Evolutionary conservation across 73 alveolate genomes (phyloP).

Genomic region (Urostyla sp.): DNA sequence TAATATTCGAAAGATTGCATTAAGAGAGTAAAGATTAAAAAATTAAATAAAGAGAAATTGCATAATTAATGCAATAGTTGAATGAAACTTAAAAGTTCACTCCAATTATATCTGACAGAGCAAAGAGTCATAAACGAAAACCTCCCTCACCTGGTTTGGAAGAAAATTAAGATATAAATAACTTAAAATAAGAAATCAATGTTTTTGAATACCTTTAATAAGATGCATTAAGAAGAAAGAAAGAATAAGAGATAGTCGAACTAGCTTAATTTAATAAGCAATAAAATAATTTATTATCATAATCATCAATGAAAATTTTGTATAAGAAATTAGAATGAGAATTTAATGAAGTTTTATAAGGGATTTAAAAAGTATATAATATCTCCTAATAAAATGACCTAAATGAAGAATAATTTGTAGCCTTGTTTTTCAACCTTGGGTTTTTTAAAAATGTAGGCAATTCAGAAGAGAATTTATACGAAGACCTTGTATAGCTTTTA

Average conservation of each 20-base stretch:
- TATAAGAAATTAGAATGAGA: background rate
- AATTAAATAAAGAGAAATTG: background rate
- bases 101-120: constrained; percentile 1
- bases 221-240: constrained; percentile 21
- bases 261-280: background rate
- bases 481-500: background rate
- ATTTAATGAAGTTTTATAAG: background rate
- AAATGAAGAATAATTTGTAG: constrained; percentile 25
- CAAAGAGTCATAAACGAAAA: background rate
- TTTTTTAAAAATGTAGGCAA: constrained; percentile 2
- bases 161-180: background rate
- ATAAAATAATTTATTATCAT: background rate
- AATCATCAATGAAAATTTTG: background rate
- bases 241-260: constrained; percentile 11
- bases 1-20: background rate
- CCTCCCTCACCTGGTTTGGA: background rate
- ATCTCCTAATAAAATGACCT: background rate
- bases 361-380: background rate
- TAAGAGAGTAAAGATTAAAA: background rate
- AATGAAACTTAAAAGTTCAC: background rate
- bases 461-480: constrained; percentile 12
- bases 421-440: background rate
- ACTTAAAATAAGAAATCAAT: background rate
- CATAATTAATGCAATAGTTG: background rate
- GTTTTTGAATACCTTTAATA: background rate